Percentiles rank a stretch among this genome's conserved stretches.
Evolutionary conservation across 352 stramenopile genomes (phyloP).

Genomic region (Pythium rhizo-oryzae): DNA sequence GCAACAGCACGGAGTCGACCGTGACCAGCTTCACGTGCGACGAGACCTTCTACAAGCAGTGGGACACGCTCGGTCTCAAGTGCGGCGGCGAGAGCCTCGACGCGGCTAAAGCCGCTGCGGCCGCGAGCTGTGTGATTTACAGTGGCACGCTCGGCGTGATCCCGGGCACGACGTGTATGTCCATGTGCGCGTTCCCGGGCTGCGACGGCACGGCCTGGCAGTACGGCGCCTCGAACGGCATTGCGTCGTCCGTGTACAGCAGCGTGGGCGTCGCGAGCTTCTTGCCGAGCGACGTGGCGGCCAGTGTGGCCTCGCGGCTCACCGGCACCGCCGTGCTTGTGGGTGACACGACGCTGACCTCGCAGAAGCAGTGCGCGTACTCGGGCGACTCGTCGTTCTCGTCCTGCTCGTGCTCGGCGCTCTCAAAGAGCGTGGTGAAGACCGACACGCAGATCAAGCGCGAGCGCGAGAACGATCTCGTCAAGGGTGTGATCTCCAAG

Average conservation of each 20-base stretch:
- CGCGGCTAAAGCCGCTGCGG: conserved; percentile 50
- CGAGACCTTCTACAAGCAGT: conserved; percentile 79
- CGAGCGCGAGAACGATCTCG: conserved; percentile 48
- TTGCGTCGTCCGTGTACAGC: conserved; percentile 70
- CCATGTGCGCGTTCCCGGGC: conserved; percentile 77
- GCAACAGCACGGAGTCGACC: conserved; percentile 12
- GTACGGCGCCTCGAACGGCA: conserved; percentile 62
- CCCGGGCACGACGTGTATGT: conserved; percentile 65
- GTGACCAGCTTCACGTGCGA: conserved; percentile 54
- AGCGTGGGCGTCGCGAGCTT: conserved; percentile 56
- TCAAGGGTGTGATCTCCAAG: conserved; percentile 60
- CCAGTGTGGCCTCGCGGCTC: conserved; percentile 36
- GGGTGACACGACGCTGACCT: conserved; percentile 64
- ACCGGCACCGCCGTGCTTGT: conserved; percentile 45
- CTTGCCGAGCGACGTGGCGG: conserved; percentile 44
- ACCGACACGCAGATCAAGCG: conserved; percentile 62
- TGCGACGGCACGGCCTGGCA: conserved; percentile 60
- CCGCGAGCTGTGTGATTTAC: conserved; percentile 77
- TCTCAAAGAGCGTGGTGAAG: conserved; percentile 47
- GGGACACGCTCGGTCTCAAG: conserved; percentile 66
- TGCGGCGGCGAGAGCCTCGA: conserved; percentile 54
- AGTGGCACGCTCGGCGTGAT: conserved; percentile 55
- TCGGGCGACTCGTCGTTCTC: conserved; percentile 66
- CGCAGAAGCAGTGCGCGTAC: conserved; percentile 64
- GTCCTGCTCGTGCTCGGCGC: conserved; percentile 65